Evolutionary conservation across 1,139 yeast species (phyloP), one percentile per base, ranked within the genome.

Genomic region (Hyphopichia buzzinii): DNA sequence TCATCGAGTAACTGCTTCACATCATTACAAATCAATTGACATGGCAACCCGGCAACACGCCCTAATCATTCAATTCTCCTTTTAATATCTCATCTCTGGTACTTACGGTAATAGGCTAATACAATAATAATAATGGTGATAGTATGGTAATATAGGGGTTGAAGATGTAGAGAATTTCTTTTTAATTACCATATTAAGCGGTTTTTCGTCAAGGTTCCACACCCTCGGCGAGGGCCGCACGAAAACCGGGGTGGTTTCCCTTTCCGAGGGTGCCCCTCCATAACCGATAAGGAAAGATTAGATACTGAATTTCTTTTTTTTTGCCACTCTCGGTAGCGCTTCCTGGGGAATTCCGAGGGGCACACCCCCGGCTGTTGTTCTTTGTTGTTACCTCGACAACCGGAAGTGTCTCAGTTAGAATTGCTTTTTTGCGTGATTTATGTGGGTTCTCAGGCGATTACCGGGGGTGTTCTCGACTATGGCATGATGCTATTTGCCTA

Each of bases 221-320:
- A 7, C 13, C 12, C 10, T 7, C 7, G n/a, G 17, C 14, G 28
- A 25, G 16, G 8, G 12, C 28, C 13, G 28, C 28, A 10, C 23
- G 23, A 19, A 19, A 19, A 19, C 23, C 23, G 23, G 23, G 23
- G 23, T 19, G 10, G 23, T 19, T 19, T 6, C 23, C 30, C 16
- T 17, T 27, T 27, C 30, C 30, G 30, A 17, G n/a, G 17, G 30
- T 27, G 30, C 7, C 19, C n/a, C 23, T 19, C 23, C 8, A 19
- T 19, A 19, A 19, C 23, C 23, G 10, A 6, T 19, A 19, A 19
- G 23, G 23, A 10, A 19, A 7, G 10, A 19, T 7, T 10, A 19
- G 23, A 6, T 10, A 6, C 6, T 10, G 10, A 14, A 16, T 13
- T 27, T 27, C 17, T 14, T 27, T 27, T 27, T 27, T 27, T 27